Evolutionary conservation across 2,329 filamentous ascomycete species (phyloP), one percentile per base, ranked within the genome.

Genomic region (Fusarium neocosmosporiellum): DNA sequence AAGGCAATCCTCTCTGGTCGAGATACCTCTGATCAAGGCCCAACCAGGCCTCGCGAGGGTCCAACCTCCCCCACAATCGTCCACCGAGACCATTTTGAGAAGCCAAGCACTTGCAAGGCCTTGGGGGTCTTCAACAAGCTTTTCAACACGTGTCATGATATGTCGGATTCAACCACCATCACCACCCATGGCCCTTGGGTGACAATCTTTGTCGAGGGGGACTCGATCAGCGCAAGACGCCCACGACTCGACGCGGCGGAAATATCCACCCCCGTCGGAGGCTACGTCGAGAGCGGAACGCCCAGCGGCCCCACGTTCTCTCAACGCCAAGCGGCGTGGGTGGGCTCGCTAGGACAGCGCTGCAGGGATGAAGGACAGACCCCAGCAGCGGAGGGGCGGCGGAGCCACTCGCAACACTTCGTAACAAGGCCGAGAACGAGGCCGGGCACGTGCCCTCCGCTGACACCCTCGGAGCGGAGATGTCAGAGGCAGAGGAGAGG

Each of bases 371-470:
- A 20, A 33, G 22, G 22, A 39, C 33, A 55, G 24, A 48, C 39
- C 24, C 55, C 50, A 36, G 14, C 53, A 53, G 70, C 71, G 67
- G 71, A 73, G 67, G 64, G 67, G 54, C 24, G 34, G 70, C 70
- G 70, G 70, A 72, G 70, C 70, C 67, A 73, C 50, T 72, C 59
- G 59, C 53, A 54, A 24, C 22, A 48, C 73, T 46, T 72, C 57
- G 59, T 58, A 54, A 22, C 22, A 48, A 55, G 59, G 36, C 14
- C 36, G 39, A 39, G 5, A 29, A 39, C 60, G 54, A 22, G 59
- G 70, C 61, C 66, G 70, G 66, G 60, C 70, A 72, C 70, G 70
- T 73, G 70, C 60, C 70, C 70, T 73, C 70, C 70, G 70, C 70
- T 53, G 50, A 58, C 46, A 29, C 20, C 36, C 54, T 60, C 69